These are phyloP conservation scores for Dendrocalamus latiflorus DNA, from an alignment of 202 grass and related monocot species.

Conservation along the genomic window DNA sequence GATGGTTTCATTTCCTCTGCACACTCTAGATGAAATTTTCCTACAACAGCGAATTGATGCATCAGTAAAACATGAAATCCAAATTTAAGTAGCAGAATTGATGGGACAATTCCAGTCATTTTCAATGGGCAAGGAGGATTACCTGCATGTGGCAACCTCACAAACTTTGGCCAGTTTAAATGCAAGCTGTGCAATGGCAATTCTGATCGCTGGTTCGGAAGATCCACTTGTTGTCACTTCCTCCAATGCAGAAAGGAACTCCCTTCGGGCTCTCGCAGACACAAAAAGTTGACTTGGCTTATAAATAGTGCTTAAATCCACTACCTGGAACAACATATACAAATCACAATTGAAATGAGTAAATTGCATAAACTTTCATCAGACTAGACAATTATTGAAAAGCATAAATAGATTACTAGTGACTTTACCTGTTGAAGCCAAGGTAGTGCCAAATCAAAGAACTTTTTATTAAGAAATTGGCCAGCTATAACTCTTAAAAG, in stretches of 20 bases:
- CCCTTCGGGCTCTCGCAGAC: slow-evolving; percentile 65
- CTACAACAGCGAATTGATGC: slow-evolving; percentile 35
- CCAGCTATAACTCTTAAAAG: slow-evolving; percentile 57
- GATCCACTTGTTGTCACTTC: slow-evolving; percentile 47
- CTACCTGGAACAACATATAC: slow-evolving; percentile 39
- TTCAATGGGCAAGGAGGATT: slow-evolving; percentile 17
- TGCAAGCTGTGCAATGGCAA: slow-evolving; percentile 51
- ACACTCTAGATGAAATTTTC: slow-evolving; percentile 50
- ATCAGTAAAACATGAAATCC: not conserved
- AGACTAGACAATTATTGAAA: not conserved
- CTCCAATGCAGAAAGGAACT: slow-evolving; percentile 69
- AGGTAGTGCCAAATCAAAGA: slow-evolving; percentile 54
- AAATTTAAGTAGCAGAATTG: not conserved
- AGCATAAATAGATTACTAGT: not conserved
- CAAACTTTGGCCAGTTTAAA: slow-evolving; percentile 66
- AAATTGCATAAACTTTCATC: not conserved
- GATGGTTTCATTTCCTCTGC: slow-evolving; percentile 47
- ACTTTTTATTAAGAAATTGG: slow-evolving; percentile 55
- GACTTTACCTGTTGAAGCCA: slow-evolving; percentile 83
- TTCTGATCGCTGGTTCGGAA: slow-evolving; percentile 48
- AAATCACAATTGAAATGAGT: slow-evolving; percentile 21
- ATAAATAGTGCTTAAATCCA: slow-evolving; percentile 67
- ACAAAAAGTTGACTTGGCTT: slow-evolving; percentile 65
- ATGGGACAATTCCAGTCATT: not conserved
- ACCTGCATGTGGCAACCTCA: slow-evolving; percentile 65